Evolutionary conservation across 2,329 filamentous ascomycete species (phyloP).

Genomic region (Penicillium brasilianum): DNA sequence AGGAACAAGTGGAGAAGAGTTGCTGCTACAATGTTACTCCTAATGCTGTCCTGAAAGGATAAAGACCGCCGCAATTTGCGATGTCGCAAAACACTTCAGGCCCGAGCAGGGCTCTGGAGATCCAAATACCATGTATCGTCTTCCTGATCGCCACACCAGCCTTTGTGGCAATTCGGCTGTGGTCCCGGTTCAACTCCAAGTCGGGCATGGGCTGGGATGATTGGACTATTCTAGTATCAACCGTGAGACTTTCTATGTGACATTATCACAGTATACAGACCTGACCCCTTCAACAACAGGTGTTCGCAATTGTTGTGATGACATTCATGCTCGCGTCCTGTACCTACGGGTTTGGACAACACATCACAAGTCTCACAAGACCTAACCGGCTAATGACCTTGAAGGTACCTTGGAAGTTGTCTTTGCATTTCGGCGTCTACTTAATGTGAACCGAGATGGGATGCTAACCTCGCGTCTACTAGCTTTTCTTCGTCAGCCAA

Average conservation of each 20-base stretch:
- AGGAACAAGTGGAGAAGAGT: background rate
- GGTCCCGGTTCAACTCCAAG: conserved; percentile 11
- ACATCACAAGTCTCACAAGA: conserved; percentile 14
- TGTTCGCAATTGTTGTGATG: conserved; percentile 28
- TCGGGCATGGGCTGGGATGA: conserved; percentile 22
- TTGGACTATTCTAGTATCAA: conserved; percentile 27
- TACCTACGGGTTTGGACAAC: conserved; percentile 13
- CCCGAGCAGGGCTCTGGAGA: conserved; percentile 11
- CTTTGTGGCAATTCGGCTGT: conserved; percentile 8
- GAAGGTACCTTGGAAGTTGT: conserved; percentile 16
- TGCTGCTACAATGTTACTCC: background rate
- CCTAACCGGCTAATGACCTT: conserved; percentile 21
- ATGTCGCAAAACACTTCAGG: conserved; percentile 8
- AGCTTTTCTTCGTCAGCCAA: conserved; percentile 32
- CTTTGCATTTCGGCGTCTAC: background rate
- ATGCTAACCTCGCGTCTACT: background rate
- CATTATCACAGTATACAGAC: background rate
- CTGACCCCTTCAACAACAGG: conserved; percentile 12
- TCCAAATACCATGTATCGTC: conserved; percentile 9
- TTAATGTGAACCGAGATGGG: background rate
- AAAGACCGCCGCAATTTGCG: background rate
- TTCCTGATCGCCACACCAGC: conserved; percentile 7
- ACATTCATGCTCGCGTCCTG: conserved; percentile 27
- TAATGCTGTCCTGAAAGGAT: background rate
- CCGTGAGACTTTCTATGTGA: conserved; percentile 6